phyloP scores from a whole-genome alignment of 306 rosid species.

The Pyrus communis region DNA sequence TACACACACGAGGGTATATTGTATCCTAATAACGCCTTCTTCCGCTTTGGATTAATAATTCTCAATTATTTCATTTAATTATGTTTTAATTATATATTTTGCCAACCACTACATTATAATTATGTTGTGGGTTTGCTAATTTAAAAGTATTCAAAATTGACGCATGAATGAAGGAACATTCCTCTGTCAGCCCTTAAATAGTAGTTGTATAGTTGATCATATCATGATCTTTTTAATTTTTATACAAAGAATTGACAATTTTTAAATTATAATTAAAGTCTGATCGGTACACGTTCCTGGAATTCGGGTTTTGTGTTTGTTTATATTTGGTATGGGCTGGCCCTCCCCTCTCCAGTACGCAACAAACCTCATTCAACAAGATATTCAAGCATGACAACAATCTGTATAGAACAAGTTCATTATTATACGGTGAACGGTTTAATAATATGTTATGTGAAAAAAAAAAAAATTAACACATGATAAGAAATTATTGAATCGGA shows the following conservation, averaged over 20 bases:
- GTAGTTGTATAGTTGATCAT: neutral
- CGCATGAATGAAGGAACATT: conserved; percentile 17
- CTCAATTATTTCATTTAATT: conserved; percentile 1
- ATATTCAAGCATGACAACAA: neutral
- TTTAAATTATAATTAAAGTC: neutral
- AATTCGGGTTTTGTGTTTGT: conserved; percentile 3
- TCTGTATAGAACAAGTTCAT: no score
- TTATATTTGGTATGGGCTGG: neutral
- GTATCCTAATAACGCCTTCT: conserved; percentile 15
- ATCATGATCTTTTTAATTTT: neutral
- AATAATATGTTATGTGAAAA: no score
- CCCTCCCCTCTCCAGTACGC: neutral
- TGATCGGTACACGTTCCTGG: neutral
- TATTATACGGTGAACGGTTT: fast-evolving
- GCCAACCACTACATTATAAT: conserved; percentile 16
- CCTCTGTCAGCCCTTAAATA: neutral
- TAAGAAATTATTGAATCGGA: no score
- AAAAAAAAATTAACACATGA: no score
- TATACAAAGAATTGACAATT: neutral
- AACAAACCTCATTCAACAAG: neutral
- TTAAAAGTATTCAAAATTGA: neutral
- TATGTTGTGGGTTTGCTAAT: neutral
- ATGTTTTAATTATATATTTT: neutral
- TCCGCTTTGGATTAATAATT: conserved; percentile 9
- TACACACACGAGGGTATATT: conserved; percentile 18